A percentile compares a stretch with the other conserved stretches of the same genome.
Conservation (phyloP, 2,329 filamentous ascomycete genomes). For the Didymella segeticola region DNA sequence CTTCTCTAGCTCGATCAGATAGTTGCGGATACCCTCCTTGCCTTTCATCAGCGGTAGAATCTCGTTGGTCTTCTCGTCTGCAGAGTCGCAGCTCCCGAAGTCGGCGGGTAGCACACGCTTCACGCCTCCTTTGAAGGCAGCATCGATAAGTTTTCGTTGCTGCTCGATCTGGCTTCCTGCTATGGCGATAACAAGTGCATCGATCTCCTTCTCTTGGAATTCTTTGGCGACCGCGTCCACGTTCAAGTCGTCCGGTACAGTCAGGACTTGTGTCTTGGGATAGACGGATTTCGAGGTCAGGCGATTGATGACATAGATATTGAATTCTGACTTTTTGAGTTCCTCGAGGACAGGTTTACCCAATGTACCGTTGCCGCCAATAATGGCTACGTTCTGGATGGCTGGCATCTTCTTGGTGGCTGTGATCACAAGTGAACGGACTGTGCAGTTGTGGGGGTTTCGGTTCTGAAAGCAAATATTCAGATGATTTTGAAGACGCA, state of each 20-base stretch:
- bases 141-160: slow-evolving; percentile 63
- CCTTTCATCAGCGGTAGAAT: slow-evolving; percentile 60
- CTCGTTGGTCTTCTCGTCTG: slow-evolving; percentile 48
- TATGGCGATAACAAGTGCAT: slow-evolving; percentile 59
- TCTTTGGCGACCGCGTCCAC: slow-evolving; percentile 44
- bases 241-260: slow-evolving; percentile 47
- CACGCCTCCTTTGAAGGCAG: slow-evolving; percentile 64
- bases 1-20: slow-evolving; percentile 58
- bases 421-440: background rate
- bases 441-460: background rate
- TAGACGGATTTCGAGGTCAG: slow-evolving; percentile 45
- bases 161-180: slow-evolving; percentile 54
- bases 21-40: slow-evolving; percentile 54
- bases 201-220: slow-evolving; percentile 54
- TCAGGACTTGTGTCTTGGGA: slow-evolving; percentile 53
- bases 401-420: slow-evolving; percentile 24
- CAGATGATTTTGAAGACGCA: background rate
- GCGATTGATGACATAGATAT: slow-evolving; percentile 44
- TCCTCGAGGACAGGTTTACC: slow-evolving; percentile 44
- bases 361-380: slow-evolving; percentile 50
- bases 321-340: slow-evolving; percentile 41
- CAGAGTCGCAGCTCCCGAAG: slow-evolving; percentile 58
- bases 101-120: slow-evolving; percentile 68
- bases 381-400: slow-evolving; percentile 49
- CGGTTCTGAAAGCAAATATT: background rate